phyloP scores from a whole-genome alignment of 2,329 filamentous ascomycete species.

The Fusarium hainanense region DNA sequence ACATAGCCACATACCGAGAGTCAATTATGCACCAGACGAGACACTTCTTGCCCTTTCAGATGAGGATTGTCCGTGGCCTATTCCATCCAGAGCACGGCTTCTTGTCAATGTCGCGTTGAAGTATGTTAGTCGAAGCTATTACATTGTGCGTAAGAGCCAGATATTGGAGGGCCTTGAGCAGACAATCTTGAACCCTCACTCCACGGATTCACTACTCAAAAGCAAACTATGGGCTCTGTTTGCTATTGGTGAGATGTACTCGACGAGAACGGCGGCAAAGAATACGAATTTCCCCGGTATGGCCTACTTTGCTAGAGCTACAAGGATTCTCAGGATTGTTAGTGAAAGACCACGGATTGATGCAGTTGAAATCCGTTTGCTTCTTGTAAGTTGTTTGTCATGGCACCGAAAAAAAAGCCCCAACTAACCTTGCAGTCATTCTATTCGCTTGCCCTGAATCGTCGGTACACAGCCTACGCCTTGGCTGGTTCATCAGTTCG shows the following conservation, averaged over 20 bases:
- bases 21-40: constrained; percentile 51
- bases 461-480: constrained; percentile 57
- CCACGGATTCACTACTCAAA: constrained; percentile 49
- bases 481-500: constrained; percentile 59
- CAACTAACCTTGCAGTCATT: constrained; percentile 49
- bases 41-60: constrained; percentile 44
- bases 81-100: constrained; percentile 46
- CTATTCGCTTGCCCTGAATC: constrained; percentile 58
- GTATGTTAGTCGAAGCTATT: constrained; percentile 55
- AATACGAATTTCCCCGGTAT: constrained; percentile 56
- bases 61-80: constrained; percentile 53
- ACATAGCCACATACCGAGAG: constrained; percentile 49
- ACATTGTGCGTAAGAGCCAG: constrained; percentile 54
- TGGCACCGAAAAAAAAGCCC: fast-evolving
- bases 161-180: constrained; percentile 53
- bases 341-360: constrained; percentile 58
- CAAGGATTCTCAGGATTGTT: constrained; percentile 52
- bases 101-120: constrained; percentile 54
- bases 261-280: constrained; percentile 51
- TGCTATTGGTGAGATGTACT: constrained; percentile 60
- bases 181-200: constrained; percentile 50
- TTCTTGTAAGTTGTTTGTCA: constrained; percentile 52
- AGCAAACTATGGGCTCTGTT: constrained; percentile 59
- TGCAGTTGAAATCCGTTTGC: constrained; percentile 56
- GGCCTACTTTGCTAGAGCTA: constrained; percentile 56